phyloP scores from a whole-genome alignment of 352 stramenopile species.

The Phytophthora parvispora region DNA sequence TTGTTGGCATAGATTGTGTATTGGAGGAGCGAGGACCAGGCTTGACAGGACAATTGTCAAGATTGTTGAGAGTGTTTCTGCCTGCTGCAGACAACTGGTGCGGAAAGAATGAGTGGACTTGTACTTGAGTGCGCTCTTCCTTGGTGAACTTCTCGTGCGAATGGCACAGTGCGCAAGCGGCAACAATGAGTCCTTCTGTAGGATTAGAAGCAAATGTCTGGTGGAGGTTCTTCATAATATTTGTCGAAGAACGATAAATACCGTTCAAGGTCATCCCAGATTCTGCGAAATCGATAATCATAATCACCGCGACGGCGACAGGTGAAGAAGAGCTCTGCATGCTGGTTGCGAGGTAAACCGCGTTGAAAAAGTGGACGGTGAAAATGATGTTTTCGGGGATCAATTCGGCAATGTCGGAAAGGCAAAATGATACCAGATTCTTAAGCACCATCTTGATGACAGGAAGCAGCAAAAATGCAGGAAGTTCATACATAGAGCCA shows the following conservation, averaged over 20 bases:
- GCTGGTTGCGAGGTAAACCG: slow-evolving; percentile 28
- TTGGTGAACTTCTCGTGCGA: slow-evolving; percentile 17
- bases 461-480: slow-evolving; percentile 28
- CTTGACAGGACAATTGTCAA: background rate
- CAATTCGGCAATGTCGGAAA: slow-evolving; percentile 19
- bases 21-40: slow-evolving; percentile 5
- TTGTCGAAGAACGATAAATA: slow-evolving; percentile 4
- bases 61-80: background rate
- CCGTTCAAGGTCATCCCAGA: background rate
- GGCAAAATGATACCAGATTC: slow-evolving; percentile 20
- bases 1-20: slow-evolving; percentile 25
- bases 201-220: background rate
- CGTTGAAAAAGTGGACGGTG: slow-evolving; percentile 41
- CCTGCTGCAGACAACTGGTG: slow-evolving; percentile 4
- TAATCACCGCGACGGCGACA: slow-evolving; percentile 1
- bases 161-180: slow-evolving; percentile 11
- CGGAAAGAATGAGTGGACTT: slow-evolving; percentile 14
- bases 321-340: slow-evolving; percentile 31
- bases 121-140: slow-evolving; percentile 16
- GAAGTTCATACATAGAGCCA: slow-evolving; percentile 25
- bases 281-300: slow-evolving; percentile 19
- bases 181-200: background rate
- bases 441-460: slow-evolving; percentile 35
- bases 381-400: slow-evolving; percentile 37
- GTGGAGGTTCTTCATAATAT: slow-evolving; percentile 19